Evolutionary conservation across 2,329 filamentous ascomycete genomes (phyloP).

Genomic region (Cladobotryum protrusum): DNA sequence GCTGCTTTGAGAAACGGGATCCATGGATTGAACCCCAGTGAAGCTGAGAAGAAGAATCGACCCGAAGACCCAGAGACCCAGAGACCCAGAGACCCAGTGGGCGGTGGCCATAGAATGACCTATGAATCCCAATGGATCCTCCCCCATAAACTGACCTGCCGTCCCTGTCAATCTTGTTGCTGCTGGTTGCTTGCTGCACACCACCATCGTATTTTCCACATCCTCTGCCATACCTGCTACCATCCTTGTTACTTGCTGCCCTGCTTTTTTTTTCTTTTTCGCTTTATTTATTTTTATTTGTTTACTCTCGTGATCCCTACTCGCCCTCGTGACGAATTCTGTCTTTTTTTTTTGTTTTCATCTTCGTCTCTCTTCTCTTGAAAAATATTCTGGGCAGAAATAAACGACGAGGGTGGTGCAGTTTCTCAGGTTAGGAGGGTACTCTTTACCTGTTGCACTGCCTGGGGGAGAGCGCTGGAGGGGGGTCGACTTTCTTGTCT

Average conservation of each 20-base stretch:
- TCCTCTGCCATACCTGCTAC: background rate
- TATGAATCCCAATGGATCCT: too few species aligned
- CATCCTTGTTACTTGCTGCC: background rate
- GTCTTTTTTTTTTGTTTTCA: background rate
- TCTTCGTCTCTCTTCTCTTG: background rate
- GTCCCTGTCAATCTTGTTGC: too few species aligned
- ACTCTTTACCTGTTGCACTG: too few species aligned
- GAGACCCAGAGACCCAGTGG: too few species aligned
- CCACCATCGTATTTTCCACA: conserved; percentile 9
- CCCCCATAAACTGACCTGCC: too few species aligned
- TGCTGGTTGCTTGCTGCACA: conserved; percentile 9
- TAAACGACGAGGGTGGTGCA: background rate
- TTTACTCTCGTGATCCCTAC: too few species aligned
- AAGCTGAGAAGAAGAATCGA: conserved; percentile 6
- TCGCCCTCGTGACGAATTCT: background rate
- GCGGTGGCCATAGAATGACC: too few species aligned
- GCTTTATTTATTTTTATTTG: background rate
- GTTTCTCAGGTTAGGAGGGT: too few species aligned
- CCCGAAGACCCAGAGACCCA: too few species aligned
- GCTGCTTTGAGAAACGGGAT: conserved; percentile 2
- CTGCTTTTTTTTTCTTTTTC: background rate
- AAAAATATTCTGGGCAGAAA: background rate
- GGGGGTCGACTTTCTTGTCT: too few species aligned
- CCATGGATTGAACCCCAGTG: conserved; percentile 1
- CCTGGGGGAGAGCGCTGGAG: background rate